These are phyloP conservation scores for Diaporthe citri DNA, from an alignment of 2,329 filamentous ascomycete genomes.

Conservation along the genomic window DNA sequence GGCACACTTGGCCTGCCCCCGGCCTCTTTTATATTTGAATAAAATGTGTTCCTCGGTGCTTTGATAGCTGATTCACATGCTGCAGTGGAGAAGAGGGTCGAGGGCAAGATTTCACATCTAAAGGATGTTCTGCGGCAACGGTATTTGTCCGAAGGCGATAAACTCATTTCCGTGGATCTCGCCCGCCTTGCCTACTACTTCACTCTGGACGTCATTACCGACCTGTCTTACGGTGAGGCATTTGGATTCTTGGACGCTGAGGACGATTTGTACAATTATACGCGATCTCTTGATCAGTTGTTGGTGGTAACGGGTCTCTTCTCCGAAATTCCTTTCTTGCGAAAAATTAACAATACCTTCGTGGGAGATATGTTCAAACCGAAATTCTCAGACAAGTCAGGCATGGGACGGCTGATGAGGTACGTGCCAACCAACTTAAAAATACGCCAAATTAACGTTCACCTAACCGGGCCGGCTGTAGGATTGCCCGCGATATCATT, in stretches of 20 bases:
- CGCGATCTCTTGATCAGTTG: constrained; percentile 56
- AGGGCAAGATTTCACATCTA: neutral
- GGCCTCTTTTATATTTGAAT: no score
- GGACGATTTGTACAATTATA: constrained; percentile 56
- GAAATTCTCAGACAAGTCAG: neutral
- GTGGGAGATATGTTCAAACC: neutral
- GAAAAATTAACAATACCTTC: neutral
- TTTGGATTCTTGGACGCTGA: constrained; percentile 58
- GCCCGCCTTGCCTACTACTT: constrained; percentile 58
- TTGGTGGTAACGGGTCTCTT: constrained; percentile 56
- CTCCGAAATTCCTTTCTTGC: constrained; percentile 47
- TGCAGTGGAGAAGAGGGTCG: constrained; percentile 1
- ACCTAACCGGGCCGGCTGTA: neutral
- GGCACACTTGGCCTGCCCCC: no score
- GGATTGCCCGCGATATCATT: neutral
- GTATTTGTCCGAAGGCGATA: constrained; percentile 9
- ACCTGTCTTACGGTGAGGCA: constrained; percentile 57
- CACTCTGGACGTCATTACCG: constrained; percentile 62
- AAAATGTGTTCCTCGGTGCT: no score
- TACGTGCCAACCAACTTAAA: constrained; percentile 45
- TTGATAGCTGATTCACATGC: neutral
- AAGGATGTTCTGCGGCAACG: neutral
- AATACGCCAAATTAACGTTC: neutral
- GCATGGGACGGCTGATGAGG: constrained; percentile 3
- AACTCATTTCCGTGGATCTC: constrained; percentile 52